Evolutionary conservation across 352 stramenopile genomes (phyloP), one percentile per base, ranked within the genome.

Genomic region (Pythium periplocum): DNA sequence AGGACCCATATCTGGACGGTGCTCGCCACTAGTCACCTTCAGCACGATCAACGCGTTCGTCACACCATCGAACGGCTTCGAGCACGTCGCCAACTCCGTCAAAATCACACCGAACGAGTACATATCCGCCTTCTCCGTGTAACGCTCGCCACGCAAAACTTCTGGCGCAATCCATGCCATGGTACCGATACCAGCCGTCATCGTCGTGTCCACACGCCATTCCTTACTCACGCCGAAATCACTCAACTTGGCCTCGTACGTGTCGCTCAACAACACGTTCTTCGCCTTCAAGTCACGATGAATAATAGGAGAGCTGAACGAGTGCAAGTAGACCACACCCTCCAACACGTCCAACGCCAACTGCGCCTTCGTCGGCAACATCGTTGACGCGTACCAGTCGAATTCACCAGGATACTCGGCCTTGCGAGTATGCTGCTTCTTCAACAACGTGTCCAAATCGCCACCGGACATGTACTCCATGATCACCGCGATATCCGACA

Each of bases 401-500:
- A 87, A 84, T 56, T 82, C 78, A n/a, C 77, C 69, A 30, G 75
- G 69, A 37, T 72, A 67, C 48, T 44, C 32, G 40, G 60, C 51
- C 60, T 84, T 75, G 4, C 63, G 64, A 8, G 61, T 49, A 37
- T 64, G 55, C 45, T 85, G 73, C 10, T 72, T 61, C 57, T 83
- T 79, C 8, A 89, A 57, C 17, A 89, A 59, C 55, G 73, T 72
- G 47, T 86, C 76, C 33, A 89, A 56, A 51, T 89, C 78, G 12
- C 78, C 78, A 31, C 83, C 86, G n/a, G 71, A 69, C 75, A 87
- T 80, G 68, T 78, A 85, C 61, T 89, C 78, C 50, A 86, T 80
- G 11, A 89, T 62, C 30, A 89, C 76, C 2, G 76, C 68, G 66
- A 89, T 85, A 48, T 89, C 76, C 4, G 78, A 78, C n/a, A 94